Evolutionary conservation across 2,329 filamentous ascomycete species (phyloP).

Genomic region (Phaeomoniella chlamydospora): DNA sequence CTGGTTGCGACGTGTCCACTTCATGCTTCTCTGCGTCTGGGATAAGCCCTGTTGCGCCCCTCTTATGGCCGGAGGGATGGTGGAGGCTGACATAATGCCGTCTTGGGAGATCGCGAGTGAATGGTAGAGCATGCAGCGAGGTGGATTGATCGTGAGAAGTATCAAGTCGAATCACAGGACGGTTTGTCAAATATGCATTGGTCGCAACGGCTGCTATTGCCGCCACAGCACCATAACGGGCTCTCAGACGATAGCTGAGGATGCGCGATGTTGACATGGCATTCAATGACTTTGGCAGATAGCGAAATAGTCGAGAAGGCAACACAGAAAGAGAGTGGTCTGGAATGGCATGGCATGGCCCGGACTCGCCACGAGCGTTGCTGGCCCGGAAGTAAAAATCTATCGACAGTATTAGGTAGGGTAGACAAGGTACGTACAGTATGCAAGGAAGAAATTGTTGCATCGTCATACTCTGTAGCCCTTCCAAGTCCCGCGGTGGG

Average conservation of each 20-base stretch:
- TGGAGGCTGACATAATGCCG: not conserved
- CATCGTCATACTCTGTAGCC: too few relatives aligned
- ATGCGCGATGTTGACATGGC: not conserved
- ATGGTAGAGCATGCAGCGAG: not conserved
- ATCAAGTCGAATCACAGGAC: not conserved
- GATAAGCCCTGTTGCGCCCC: constrained; percentile 6
- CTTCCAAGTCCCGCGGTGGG: too few relatives aligned
- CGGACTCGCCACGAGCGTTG: too few relatives aligned
- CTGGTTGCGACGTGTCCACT: constrained; percentile 2
- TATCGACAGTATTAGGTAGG: not conserved
- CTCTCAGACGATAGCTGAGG: not conserved
- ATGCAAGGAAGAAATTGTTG: too few relatives aligned
- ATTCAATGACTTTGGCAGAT: not conserved
- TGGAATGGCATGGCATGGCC: too few relatives aligned
- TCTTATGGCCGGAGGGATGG: constrained; percentile 2
- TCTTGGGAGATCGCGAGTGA: not conserved
- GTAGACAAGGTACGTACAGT: not conserved
- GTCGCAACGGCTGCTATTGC: not conserved
- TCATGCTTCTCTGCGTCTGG: constrained; percentile 7
- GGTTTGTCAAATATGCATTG: not conserved
- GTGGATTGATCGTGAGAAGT: not conserved
- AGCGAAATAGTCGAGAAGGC: not conserved
- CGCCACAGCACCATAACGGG: not conserved
- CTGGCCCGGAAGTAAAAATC: not conserved
- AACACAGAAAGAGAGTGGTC: not conserved